A percentile compares a stretch with the other conserved stretches of the same genome.
phyloP scores from a whole-genome alignment of 164 flowering plant species.

The Vitis riparia region DNA sequence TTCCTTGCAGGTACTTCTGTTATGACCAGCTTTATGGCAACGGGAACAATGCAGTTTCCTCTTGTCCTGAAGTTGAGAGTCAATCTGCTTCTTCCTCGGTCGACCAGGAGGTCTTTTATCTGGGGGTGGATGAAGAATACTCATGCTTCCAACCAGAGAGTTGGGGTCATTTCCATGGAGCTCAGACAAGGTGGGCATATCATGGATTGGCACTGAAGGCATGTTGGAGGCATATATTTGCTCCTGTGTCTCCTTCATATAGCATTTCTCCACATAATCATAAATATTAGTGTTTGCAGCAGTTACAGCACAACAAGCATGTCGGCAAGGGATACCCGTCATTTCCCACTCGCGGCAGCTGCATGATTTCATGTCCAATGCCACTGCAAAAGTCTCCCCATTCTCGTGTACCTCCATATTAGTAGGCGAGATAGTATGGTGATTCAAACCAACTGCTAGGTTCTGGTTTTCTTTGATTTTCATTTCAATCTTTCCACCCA shows the following conservation, averaged over 20 bases:
- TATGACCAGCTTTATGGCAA: too few species aligned
- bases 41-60: too few species aligned
- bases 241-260: background rate
- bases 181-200: background rate
- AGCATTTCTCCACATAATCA: background rate
- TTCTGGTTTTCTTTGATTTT: background rate
- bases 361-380: background rate
- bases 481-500: background rate
- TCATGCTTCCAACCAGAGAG: too few species aligned
- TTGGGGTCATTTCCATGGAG: too few species aligned
- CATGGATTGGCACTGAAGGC: background rate
- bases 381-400: background rate
- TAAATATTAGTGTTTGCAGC: background rate
- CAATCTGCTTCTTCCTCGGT: too few species aligned
- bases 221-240: background rate
- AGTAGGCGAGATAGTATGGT: too few species aligned
- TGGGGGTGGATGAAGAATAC: too few species aligned
- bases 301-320: background rate
- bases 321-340: conserved; percentile 1
- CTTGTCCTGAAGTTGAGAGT: too few species aligned
- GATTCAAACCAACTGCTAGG: too few species aligned
- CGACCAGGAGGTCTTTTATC: too few species aligned
- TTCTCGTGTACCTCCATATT: too few species aligned
- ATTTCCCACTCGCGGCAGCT: background rate
- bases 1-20: too few species aligned